Conservation (phyloP, 345 rosid genomes). For the Arabidopsis suecica region DNA sequence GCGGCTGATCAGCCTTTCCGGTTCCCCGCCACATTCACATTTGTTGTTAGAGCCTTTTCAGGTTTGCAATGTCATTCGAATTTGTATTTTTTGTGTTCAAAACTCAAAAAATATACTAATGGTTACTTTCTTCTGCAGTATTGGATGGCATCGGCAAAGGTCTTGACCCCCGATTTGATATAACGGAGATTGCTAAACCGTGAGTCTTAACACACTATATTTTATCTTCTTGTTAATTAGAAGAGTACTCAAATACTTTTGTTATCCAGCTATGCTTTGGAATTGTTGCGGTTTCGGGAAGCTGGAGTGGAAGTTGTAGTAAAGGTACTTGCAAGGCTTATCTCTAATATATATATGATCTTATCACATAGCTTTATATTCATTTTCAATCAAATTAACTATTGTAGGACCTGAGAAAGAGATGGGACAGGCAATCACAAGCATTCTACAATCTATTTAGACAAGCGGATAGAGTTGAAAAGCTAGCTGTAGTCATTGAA, state of each 20-base stretch:
- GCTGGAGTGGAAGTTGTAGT: constrained; percentile 93
- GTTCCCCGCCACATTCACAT: constrained; percentile 97
- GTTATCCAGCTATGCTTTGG: constrained; percentile 81
- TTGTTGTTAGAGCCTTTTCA: constrained; percentile 99
- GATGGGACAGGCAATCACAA: constrained; percentile 95
- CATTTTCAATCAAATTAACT: constrained; percentile 24
- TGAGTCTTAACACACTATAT: constrained; percentile 49
- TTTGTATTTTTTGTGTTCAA: background rate
- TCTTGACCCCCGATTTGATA: constrained; percentile 96
- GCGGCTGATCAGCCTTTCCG: constrained; percentile 99
- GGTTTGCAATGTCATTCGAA: constrained; percentile 52
- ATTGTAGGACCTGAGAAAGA: constrained; percentile 81
- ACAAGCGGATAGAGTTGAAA: constrained; percentile 95
- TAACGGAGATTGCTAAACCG: constrained; percentile 98
- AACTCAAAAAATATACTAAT: constrained; percentile 12
- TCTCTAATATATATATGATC: constrained; percentile 25
- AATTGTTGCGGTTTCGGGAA: constrained; percentile 86
- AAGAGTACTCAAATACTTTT: constrained; percentile 38
- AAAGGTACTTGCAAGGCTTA: constrained; percentile 60
- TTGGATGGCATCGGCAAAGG: constrained; percentile 99
- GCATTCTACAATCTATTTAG: constrained; percentile 94
- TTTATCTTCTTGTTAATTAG: constrained; percentile 11
- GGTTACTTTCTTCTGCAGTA: constrained; percentile 56
- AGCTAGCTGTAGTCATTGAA: constrained; percentile 82
- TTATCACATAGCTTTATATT: background rate